phyloP scores from a whole-genome alignment of 495 filamentous ascomycete genomes.

The Delitschia confertaspora region DNA sequence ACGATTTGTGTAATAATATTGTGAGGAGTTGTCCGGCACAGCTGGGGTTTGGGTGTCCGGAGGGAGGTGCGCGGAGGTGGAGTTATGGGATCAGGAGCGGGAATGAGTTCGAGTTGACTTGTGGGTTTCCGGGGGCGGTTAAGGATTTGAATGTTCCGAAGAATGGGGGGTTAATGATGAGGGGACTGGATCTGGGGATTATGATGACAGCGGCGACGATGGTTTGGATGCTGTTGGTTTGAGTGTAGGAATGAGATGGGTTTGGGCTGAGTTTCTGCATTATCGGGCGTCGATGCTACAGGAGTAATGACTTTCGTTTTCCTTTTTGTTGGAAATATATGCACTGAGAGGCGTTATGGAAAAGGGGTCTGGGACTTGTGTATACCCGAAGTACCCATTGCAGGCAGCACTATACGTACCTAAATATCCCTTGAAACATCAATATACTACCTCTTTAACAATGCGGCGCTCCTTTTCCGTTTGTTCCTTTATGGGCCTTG shows the following conservation, averaged over 20 bases:
- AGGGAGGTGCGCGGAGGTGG: slow-evolving; percentile 43
- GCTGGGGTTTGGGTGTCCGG: slow-evolving; percentile 71
- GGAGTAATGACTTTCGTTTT: neutral
- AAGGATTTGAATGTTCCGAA: slow-evolving; percentile 37
- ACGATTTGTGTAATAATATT: slow-evolving; percentile 72
- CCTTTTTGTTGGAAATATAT: neutral
- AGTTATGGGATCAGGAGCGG: slow-evolving; percentile 51
- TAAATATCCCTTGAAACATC: too few species aligned
- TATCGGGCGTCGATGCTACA: too few species aligned
- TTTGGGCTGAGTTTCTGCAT: neutral
- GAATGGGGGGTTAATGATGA: neutral
- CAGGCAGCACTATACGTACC: too few species aligned
- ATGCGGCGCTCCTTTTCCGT: too few species aligned
- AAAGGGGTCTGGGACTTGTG: neutral
- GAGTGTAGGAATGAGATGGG: slow-evolving; percentile 1
- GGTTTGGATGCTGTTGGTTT: slow-evolving; percentile 3
- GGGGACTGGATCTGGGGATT: neutral
- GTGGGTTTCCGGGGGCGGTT: slow-evolving; percentile 51
- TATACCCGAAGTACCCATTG: slow-evolving; percentile 1
- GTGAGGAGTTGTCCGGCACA: slow-evolving; percentile 75
- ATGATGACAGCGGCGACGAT: neutral
- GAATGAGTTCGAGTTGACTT: slow-evolving; percentile 40
- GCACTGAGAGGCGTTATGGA: slow-evolving; percentile 1
- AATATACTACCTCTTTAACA: too few species aligned
- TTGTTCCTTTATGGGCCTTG: too few species aligned